Evolutionary conservation across 2,329 filamentous ascomycete genomes (phyloP).

Genomic region (Colletotrichum melonis): DNA sequence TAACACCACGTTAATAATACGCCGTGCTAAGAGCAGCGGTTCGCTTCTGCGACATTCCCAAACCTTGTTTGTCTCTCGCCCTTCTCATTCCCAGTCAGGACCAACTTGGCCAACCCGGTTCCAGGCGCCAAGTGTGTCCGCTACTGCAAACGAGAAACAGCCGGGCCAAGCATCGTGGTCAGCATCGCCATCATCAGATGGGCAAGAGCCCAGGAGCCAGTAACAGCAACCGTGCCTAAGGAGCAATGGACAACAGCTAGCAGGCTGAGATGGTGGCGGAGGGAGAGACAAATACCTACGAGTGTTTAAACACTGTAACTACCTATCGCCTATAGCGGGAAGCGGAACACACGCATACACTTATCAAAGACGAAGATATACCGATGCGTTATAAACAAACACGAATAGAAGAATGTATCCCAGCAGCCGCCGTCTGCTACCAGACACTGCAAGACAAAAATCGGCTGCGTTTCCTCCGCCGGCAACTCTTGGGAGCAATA

Average conservation of each 20-base stretch:
- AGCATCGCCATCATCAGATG: constrained; percentile 2
- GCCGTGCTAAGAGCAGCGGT: constrained; percentile 1
- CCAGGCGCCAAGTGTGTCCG: constrained; percentile 15
- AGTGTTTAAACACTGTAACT: background rate
- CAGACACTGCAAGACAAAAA: background rate
- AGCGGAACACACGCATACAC: background rate
- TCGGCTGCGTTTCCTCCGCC: background rate
- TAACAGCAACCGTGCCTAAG: background rate
- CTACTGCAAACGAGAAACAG: constrained; percentile 12
- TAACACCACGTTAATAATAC: background rate
- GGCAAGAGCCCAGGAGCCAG: background rate
- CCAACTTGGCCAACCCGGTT: background rate
- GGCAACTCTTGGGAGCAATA: background rate
- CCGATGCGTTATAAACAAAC: background rate
- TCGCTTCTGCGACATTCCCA: constrained; percentile 11
- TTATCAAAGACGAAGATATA: background rate
- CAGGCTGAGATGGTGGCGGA: background rate
- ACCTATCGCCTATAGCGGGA: background rate
- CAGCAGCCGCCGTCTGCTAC: background rate
- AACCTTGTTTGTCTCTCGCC: constrained; percentile 12
- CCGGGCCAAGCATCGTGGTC: background rate
- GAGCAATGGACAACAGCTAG: background rate
- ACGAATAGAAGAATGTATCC: background rate
- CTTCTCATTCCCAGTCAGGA: background rate
- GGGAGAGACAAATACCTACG: background rate